Evolutionary conservation across 179 eudicot genomes (phyloP).

Genomic region (Sideroxylon spinosum): DNA sequence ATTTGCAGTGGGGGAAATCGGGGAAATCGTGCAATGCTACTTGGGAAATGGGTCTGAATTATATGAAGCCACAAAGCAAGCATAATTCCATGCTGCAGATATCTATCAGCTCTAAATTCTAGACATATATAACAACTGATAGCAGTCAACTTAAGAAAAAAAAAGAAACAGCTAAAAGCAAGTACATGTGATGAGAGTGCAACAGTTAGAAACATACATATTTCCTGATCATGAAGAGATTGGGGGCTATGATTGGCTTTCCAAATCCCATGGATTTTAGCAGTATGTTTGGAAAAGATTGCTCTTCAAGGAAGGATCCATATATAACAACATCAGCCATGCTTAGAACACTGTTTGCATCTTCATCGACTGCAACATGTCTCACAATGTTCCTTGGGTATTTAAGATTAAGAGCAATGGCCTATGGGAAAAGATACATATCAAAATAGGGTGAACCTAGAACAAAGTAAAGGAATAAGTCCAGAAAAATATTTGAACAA

Average conservation of each 20-base stretch:
- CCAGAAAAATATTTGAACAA: background rate
- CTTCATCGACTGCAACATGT: slow-evolving; percentile 47
- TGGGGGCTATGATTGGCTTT: slow-evolving; percentile 80
- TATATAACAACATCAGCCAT: slow-evolving; percentile 63
- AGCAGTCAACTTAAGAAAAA: too few species aligned
- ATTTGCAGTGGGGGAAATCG: too few species aligned
- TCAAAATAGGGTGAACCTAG: background rate
- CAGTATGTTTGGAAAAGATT: slow-evolving; percentile 66
- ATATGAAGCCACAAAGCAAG: too few species aligned
- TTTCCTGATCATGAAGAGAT: slow-evolving; percentile 60
- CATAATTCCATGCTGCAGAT: background rate
- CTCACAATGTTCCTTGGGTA: slow-evolving; percentile 62
- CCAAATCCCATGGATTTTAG: slow-evolving; percentile 70
- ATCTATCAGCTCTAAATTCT: slow-evolving; percentile 1
- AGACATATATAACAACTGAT: background rate
- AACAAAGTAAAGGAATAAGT: background rate
- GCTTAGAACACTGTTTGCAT: slow-evolving; percentile 42
- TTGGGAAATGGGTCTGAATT: too few species aligned
- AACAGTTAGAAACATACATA: slow-evolving; percentile 45
- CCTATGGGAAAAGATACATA: slow-evolving; percentile 30
- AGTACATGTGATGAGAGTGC: background rate
- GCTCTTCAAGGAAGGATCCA: slow-evolving; percentile 83
- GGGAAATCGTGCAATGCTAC: too few species aligned
- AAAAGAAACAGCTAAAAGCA: background rate
- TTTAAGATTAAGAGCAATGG: slow-evolving; percentile 54